Conservation (phyloP, 345 rosid genomes). For the Lepidium sativum region DNA sequence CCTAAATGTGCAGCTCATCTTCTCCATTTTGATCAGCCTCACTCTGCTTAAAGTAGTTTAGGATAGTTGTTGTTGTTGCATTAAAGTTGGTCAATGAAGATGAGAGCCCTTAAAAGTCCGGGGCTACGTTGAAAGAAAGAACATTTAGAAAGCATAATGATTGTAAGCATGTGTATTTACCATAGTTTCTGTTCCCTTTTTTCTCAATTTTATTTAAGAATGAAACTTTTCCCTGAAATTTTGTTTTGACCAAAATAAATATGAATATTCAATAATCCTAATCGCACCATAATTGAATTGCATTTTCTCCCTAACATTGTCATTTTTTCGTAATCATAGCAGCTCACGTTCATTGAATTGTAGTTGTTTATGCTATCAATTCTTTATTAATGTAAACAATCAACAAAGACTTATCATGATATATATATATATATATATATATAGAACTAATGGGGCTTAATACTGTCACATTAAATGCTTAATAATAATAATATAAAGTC, state of each 20-base stretch:
- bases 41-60: slow-evolving; percentile 5
- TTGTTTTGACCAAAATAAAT: neutral
- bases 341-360: neutral
- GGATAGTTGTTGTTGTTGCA: slow-evolving; percentile 1
- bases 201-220: neutral
- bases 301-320: neutral
- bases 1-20: slow-evolving; percentile 78
- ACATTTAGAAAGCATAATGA: slow-evolving; percentile 24
- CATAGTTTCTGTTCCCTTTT: neutral
- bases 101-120: slow-evolving; percentile 6
- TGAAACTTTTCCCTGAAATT: neutral
- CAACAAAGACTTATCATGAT: neutral
- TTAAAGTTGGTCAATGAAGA: slow-evolving; percentile 19
- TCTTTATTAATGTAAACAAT: neutral
- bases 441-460: neutral
- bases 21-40: slow-evolving; percentile 67
- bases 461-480: slow-evolving; percentile 17
- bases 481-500: neutral
- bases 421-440: too few species aligned
- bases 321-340: neutral
- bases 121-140: slow-evolving; percentile 10
- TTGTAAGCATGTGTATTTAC: too few species aligned
- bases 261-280: neutral
- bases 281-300: neutral
- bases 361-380: neutral